Evolutionary conservation across 2,329 filamentous ascomycete genomes (phyloP).

Genomic region (Tolypocladium amazonense): DNA sequence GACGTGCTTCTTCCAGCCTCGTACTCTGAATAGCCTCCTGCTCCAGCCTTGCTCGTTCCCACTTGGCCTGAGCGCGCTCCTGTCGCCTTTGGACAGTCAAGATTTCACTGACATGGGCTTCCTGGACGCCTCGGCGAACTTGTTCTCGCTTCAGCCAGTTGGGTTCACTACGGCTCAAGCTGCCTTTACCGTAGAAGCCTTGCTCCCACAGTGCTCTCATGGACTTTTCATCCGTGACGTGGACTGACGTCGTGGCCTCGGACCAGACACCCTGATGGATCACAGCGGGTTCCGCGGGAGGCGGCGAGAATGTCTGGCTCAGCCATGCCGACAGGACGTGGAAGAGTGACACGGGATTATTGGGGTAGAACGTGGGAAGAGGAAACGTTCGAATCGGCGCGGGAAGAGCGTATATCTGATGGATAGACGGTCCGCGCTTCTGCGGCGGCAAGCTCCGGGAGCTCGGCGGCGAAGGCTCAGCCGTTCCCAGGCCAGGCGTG

Average conservation of each 20-base stretch:
- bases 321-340: conserved; percentile 71
- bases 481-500: conserved; percentile 5
- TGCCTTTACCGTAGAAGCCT: conserved; percentile 95
- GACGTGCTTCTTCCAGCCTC: conserved; percentile 32
- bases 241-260: conserved; percentile 68
- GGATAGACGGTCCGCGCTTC: conserved; percentile 35
- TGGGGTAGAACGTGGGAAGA: conserved; percentile 78
- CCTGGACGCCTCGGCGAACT: conserved; percentile 53
- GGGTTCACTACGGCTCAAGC: conserved; percentile 84
- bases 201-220: conserved; percentile 86
- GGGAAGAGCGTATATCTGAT: conserved; percentile 71
- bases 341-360: conserved; percentile 81
- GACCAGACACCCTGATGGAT: conserved; percentile 71
- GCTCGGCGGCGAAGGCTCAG: conserved; percentile 6
- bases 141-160: conserved; percentile 83
- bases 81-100: conserved; percentile 65
- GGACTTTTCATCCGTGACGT: conserved; percentile 66
- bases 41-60: conserved; percentile 82
- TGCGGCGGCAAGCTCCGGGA: conserved; percentile 8
- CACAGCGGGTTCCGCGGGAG: conserved; percentile 51
- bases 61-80: conserved; percentile 75
- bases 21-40: conserved; percentile 73
- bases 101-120: conserved; percentile 68
- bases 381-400: conserved; percentile 74
- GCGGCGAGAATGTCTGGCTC: conserved; percentile 58